Base-by-base conservation (phyloP, 495 filamentous ascomycete species). In the Lasiosphaeria ovina region DNA sequence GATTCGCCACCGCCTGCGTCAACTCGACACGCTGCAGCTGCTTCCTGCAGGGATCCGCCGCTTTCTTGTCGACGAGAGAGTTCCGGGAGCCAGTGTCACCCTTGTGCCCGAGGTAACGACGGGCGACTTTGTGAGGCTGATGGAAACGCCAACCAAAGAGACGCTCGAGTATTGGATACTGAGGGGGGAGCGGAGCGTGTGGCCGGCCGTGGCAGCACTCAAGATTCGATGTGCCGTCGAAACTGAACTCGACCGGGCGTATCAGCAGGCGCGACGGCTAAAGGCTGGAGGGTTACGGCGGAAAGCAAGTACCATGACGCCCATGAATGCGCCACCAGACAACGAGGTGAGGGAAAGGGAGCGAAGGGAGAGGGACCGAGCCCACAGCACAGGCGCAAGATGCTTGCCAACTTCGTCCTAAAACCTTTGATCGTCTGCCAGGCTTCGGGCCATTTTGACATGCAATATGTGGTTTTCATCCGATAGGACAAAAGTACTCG, bases 151-250 rank as follows among this genome's bases (percentile, higher is more conserved):
- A 4, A 93, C 87, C 16, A 79, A 83, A 53, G 83, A 87, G 57
- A 84, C 85, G 31, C 74, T 97, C 10, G 86, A 91, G 33, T 88
- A 93, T 61, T 97, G 93, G 93, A 91, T 93, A 59, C 69, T 86
- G 17, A 80, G 88, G 47, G 93, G 93, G 7, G 93, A 97, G 75
- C 73, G 88, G 44, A 91, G 89, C 56, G 91, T 96, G 0, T 98
- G 93, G 93, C 93, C 93, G 4, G 90, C 91, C n/a, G 83, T 96
- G 49, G 85, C 85, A 34, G 90, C 92, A 12, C 75, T 98, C 56
- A 88, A 86, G 66, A 85, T 96, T 6, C 77, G 93, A n/a, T 92
- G 91, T 67, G 89, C 87, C 17, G 80, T 97, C 12, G 93, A 98
- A 71, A 87, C 90, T 51, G 91, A 94, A 68, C 75, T 97, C 17